These are phyloP conservation scores for Persicaria tinctoria DNA, from an alignment of 148 eudicot species.

Conservation along the genomic window DNA sequence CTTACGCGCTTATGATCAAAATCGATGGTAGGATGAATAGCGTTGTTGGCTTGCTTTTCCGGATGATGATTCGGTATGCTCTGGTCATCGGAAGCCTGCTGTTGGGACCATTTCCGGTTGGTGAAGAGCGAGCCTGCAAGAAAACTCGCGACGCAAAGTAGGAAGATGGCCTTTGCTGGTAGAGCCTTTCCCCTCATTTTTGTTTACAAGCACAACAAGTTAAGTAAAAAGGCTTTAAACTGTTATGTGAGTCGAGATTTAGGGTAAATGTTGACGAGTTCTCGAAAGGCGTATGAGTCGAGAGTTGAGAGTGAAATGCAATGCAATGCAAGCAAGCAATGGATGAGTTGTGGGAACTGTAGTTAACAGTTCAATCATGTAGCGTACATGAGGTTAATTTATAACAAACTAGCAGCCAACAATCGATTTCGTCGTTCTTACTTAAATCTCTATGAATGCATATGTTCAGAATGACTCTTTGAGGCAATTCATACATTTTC, in stretches of 20 bases:
- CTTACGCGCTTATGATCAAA: slow-evolving; percentile 61
- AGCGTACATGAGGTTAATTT: not conserved
- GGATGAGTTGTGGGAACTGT: not conserved
- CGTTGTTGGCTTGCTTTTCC: slow-evolving; percentile 21
- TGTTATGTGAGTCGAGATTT: no score
- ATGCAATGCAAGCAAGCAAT: not conserved
- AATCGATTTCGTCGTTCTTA: not conserved
- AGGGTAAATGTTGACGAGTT: not conserved
- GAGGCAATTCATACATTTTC: no score
- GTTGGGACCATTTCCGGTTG: slow-evolving; percentile 33
- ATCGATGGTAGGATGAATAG: slow-evolving; percentile 14
- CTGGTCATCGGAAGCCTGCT: not conserved
- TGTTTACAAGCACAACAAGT: not conserved
- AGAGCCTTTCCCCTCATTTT: slow-evolving; percentile 60
- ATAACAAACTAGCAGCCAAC: not conserved
- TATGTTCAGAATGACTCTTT: no score
- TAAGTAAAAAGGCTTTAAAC: not conserved
- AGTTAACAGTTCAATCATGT: slow-evolving; percentile 2
- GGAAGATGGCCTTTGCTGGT: slow-evolving; percentile 42
- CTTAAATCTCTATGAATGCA: no score
- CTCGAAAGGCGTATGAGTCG: not conserved
- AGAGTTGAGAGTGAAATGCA: not conserved
- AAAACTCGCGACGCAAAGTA: slow-evolving; percentile 65
- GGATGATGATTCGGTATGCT: slow-evolving; percentile 12
- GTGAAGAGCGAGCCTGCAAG: slow-evolving; percentile 67